Evolutionary conservation across 2,329 filamentous ascomycete genomes (phyloP), one percentile per base, ranked within the genome.

Genomic region (Arthrobotrys conoides): DNA sequence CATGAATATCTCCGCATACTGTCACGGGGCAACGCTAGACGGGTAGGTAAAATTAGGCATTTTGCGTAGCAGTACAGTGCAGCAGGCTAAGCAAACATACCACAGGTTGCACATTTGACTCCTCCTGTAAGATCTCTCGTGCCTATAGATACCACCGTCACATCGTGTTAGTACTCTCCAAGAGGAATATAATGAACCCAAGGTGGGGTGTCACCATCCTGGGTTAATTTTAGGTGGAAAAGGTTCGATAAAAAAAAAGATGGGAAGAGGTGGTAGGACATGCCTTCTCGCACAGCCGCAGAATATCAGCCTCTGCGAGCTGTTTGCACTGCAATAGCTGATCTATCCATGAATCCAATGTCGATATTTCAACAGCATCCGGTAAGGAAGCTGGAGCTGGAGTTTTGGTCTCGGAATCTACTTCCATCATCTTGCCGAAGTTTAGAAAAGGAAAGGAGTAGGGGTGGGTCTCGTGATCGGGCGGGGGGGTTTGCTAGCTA

Each of bases 321-420:
- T 98, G 96, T 88, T 99, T 99, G 92, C 96, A 99, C 84, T 87
- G 91, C 95, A 99, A 98, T 86, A 99, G 88, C 87, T 89, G 94
- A 88, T 97, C 95, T 84, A 99, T 98, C 96, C 96, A 99, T 84
- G 94, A 94, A 85, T 99, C 96, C 80, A 99, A 89, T 87, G 97
- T 96, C 82, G 94, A 93, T 79, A 94, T 91, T 71, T 95, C 92
- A 87, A 98, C 96, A 83, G 90, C 89, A 71, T 90, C 87, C 64
- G 93, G 90, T 77, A 97, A 86, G 84, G 92, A 92, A 84, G 93
- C 89, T 81, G 90, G 89, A 84, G 92, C 90, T 81, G 94, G 92
- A 83, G 92, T 91, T 86, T 94, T 78, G 46, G 75, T 93, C 84
- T 92, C 92, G 83, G 97, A 94, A 85, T 99, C 96, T 88, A 87